These are phyloP conservation scores for Sherardia arvensis DNA, from an alignment of 257 asterid species.

Conservation along the genomic window DNA sequence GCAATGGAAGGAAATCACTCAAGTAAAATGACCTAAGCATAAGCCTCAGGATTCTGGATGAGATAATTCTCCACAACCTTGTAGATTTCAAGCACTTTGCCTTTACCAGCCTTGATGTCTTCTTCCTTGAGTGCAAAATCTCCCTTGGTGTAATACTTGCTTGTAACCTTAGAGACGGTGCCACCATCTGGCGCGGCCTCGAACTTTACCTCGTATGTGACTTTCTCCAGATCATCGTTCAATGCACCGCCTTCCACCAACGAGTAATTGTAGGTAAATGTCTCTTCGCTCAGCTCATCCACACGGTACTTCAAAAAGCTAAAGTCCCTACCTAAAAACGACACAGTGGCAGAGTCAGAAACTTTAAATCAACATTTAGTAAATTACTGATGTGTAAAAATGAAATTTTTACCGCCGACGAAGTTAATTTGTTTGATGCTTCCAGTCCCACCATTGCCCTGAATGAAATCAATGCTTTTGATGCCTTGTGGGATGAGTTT, in stretches of 20 bases:
- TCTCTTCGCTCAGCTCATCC: constrained; percentile 16
- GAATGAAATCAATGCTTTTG: constrained; percentile 17
- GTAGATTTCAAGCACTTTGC: constrained; percentile 15
- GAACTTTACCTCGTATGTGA: constrained; percentile 19
- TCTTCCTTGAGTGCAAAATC: constrained; percentile 22
- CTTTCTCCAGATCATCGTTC: constrained; percentile 16
- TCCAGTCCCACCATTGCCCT: constrained; percentile 23
- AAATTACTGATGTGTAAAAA: not conserved
- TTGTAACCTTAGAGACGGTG: constrained; percentile 15
- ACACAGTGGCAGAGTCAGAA: too few species aligned
- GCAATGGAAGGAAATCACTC: not conserved
- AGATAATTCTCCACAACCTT: constrained; percentile 10
- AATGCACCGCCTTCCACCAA: constrained; percentile 23
- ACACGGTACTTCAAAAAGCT: constrained; percentile 16
- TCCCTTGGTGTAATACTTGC: constrained; percentile 18
- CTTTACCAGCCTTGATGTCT: constrained; percentile 26
- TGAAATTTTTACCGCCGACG: constrained; percentile 12
- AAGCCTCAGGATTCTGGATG: constrained; percentile 17
- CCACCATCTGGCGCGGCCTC: constrained; percentile 22
- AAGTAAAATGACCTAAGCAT: too few species aligned
- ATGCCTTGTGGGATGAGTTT: constrained; percentile 22
- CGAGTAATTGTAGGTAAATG: constrained; percentile 16
- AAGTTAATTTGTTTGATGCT: constrained; percentile 11
- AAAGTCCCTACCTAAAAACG: constrained; percentile 12
- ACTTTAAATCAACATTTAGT: too few species aligned